Conservation (phyloP, 495 filamentous ascomycete genomes). For the Astrothelium subdiscretum region DNA sequence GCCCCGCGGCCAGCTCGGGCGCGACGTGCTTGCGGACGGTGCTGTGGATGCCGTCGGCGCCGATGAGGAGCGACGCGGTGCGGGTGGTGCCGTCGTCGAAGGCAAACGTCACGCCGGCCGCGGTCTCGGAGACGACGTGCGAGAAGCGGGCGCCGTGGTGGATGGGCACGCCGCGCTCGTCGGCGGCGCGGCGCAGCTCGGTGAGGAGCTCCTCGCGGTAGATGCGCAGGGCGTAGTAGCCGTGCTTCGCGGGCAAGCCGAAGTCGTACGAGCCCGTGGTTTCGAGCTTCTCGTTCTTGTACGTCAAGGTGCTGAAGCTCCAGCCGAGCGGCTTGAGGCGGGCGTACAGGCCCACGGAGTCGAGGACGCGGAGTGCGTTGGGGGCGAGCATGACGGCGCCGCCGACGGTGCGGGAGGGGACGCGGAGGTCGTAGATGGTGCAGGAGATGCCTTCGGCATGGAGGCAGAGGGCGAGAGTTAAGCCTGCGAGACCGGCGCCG, state of each 20-base stretch:
- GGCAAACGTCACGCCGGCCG: constrained; percentile 25
- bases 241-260: constrained; percentile 31
- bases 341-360: constrained; percentile 34
- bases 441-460: constrained; percentile 29
- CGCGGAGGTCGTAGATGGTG: constrained; percentile 36
- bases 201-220: constrained; percentile 37
- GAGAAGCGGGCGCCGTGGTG: constrained; percentile 34
- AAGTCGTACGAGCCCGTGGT: constrained; percentile 35
- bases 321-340: constrained; percentile 22
- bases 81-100: constrained; percentile 10
- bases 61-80: constrained; percentile 8
- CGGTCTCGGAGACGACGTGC: constrained; percentile 26
- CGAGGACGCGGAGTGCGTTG: constrained; percentile 39
- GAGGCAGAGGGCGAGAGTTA: constrained; percentile 35
- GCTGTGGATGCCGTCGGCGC: constrained; percentile 15
- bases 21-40: constrained; percentile 12
- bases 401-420: constrained; percentile 27
- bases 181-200: constrained; percentile 23
- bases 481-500: constrained; percentile 24
- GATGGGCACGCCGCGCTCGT: constrained; percentile 29
- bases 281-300: constrained; percentile 28
- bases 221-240: constrained; percentile 36
- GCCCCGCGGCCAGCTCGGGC: background rate
- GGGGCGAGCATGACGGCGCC: constrained; percentile 44
- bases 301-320: constrained; percentile 33